Evolutionary conservation across 352 stramenopile species (phyloP), one percentile per base, ranked within the genome.

Genomic region (Blastocystis sp.): DNA sequence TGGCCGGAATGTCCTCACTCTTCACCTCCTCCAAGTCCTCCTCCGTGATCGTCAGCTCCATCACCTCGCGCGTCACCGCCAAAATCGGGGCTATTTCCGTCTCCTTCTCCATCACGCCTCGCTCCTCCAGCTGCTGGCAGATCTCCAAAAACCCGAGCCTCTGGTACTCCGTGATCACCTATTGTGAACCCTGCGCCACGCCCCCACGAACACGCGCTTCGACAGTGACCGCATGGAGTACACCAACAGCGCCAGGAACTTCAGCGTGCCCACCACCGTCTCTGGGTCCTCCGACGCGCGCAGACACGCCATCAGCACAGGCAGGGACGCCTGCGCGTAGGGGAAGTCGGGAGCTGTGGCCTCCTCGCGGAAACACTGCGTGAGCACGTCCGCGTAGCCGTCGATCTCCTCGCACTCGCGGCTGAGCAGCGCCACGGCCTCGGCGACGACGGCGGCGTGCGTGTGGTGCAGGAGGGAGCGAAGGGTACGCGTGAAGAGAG

Each of bases 11-110:
- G 43, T 81, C 71, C 21, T 81, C 71, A 0, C 38, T 62, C 38
- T 14, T 53, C 9, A 81, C 53, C 11, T 14, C 66, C 48, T 62
- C 52, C 41, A 81, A 21, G 7, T 81, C 71, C 43, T 81, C 71
- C 28, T 81, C 71, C 3, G 71, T 81, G 71, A 81, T 81, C 21
- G 71, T 64, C 2, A 81, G 21, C 28, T 81, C 71, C 71, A 81
- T 81, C 17, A 81, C 71, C 17, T 81, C 71, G 7, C 71, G 71
- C 28, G 71, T 64, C 28, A 81, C 66, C 7, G 14, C 60, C 5
- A 81, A 23, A 48, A 81, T 81, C 34, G 19, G n/a, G 34, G 28
- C 17, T 23, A 81, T 23, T 53, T 53, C 9, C 17, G 48, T 38
- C 7, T 62, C 48, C 38, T 19, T 34, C 14, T 23, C 34, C 3